phyloP scores from a whole-genome alignment of 176 grass and related monocot species.

The Carex myosuroides region DNA sequence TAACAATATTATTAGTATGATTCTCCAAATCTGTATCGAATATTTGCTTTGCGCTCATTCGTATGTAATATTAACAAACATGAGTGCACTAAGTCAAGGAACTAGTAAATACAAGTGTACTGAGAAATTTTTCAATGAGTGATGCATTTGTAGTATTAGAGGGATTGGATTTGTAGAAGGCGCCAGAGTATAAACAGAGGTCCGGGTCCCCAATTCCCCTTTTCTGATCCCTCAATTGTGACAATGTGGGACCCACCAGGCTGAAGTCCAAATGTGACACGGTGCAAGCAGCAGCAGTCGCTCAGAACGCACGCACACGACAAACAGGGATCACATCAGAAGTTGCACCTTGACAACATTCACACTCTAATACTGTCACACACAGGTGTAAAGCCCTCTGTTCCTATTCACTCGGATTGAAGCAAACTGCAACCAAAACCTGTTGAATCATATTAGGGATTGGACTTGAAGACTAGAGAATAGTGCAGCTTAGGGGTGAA shows the following conservation, averaged over 20 bases:
- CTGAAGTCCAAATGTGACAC: not conserved
- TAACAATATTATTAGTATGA: no score
- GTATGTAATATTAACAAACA: no score
- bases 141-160: not conserved
- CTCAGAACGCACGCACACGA: conserved; percentile 2
- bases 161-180: not conserved
- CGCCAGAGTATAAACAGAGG: not conserved
- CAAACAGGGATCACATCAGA: conserved; percentile 1
- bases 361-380: conserved; percentile 1
- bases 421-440: not conserved
- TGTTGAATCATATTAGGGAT: not conserved
- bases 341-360: not conserved
- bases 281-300: not conserved
- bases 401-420: not conserved
- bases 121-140: not conserved
- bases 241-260: not conserved
- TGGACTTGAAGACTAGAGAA: not conserved
- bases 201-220: not conserved
- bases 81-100: not conserved
- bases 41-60: no score
- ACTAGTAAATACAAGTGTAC: not conserved
- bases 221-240: not conserved
- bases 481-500: no score
- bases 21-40: no score
- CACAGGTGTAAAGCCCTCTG: not conserved